Evolutionary conservation across 2,329 filamentous ascomycete species (phyloP).

Genomic region (Aurifilum marmelostoma): DNA sequence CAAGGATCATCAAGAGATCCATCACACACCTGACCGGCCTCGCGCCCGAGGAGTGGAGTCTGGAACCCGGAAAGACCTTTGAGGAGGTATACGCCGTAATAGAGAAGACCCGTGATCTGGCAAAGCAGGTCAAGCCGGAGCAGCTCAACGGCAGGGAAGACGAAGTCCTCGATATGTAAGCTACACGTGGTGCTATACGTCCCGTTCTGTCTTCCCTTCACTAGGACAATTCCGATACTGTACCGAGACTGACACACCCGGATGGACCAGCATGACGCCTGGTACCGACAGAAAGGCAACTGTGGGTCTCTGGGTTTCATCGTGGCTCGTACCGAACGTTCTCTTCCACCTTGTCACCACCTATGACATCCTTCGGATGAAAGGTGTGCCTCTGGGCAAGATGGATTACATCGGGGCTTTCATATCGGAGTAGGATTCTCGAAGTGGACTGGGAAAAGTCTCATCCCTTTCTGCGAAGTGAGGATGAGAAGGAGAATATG

Average conservation of each 20-base stretch:
- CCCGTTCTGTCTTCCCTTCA: too few relatives aligned
- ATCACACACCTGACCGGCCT: slow-evolving; percentile 36
- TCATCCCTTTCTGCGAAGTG: neutral
- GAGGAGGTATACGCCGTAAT: slow-evolving; percentile 38
- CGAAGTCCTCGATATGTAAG: slow-evolving; percentile 35
- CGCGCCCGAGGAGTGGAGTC: slow-evolving; percentile 33
- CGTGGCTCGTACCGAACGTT: slow-evolving; percentile 58
- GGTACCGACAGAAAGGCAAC: neutral
- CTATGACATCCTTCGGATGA: slow-evolving; percentile 59
- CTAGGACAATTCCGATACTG: too few relatives aligned
- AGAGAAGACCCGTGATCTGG: slow-evolving; percentile 37
- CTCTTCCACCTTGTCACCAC: slow-evolving; percentile 62
- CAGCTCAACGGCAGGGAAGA: slow-evolving; percentile 35
- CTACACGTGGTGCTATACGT: slow-evolving; percentile 9
- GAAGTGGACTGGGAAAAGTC: neutral
- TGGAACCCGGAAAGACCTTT: slow-evolving; percentile 40
- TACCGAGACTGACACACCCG: neutral
- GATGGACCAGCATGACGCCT: neutral
- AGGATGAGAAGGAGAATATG: neutral
- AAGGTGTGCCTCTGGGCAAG: slow-evolving; percentile 63
- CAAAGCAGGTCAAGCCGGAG: slow-evolving; percentile 35
- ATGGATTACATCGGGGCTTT: slow-evolving; percentile 49
- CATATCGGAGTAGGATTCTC: neutral
- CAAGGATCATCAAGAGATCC: slow-evolving; percentile 37
- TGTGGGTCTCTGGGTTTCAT: slow-evolving; percentile 46